These are phyloP conservation scores for Aspergillus neoniger DNA, from an alignment of 2,329 filamentous ascomycete species.

Conservation along the genomic window DNA sequence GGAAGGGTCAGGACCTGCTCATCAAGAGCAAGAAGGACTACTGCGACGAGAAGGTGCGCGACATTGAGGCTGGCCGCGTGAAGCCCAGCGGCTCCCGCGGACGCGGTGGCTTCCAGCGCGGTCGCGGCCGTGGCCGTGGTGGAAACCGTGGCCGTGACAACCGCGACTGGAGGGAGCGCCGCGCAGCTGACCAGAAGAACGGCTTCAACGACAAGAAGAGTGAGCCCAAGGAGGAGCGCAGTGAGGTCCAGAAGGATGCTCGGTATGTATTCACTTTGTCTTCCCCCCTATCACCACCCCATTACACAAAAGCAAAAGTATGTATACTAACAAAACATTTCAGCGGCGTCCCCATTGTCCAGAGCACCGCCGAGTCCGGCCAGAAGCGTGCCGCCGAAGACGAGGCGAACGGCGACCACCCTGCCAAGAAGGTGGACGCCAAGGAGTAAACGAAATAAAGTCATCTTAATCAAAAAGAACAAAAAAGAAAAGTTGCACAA, in stretches of 20 bases:
- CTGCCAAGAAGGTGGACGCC: constrained; percentile 52
- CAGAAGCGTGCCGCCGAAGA: constrained; percentile 50
- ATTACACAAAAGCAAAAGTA: neutral
- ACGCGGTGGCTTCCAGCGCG: constrained; percentile 44
- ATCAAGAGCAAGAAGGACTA: constrained; percentile 90
- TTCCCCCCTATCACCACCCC: neutral
- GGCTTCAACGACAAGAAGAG: constrained; percentile 35
- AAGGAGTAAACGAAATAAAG: constrained; percentile 40
- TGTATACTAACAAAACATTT: neutral
- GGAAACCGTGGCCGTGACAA: constrained; percentile 40
- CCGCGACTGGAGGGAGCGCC: constrained; percentile 49
- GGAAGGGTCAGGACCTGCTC: constrained; percentile 74
- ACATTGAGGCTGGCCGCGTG: constrained; percentile 71
- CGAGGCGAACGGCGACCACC: constrained; percentile 36
- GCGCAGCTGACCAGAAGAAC: constrained; percentile 47
- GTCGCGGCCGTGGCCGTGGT: constrained; percentile 46
- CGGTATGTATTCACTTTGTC: constrained; percentile 33
- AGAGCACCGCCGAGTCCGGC: constrained; percentile 39
- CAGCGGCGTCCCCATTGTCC: constrained; percentile 49
- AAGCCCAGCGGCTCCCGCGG: constrained; percentile 54
- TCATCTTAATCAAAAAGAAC: neutral
- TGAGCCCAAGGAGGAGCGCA: constrained; percentile 27
- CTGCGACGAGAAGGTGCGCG: constrained; percentile 71
- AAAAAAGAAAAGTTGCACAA: neutral
- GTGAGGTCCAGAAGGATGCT: constrained; percentile 43